Evolutionary conservation across 2,329 filamentous ascomycete genomes (phyloP), one percentile per base, ranked within the genome.

Genomic region (Venturia oleaginea): DNA sequence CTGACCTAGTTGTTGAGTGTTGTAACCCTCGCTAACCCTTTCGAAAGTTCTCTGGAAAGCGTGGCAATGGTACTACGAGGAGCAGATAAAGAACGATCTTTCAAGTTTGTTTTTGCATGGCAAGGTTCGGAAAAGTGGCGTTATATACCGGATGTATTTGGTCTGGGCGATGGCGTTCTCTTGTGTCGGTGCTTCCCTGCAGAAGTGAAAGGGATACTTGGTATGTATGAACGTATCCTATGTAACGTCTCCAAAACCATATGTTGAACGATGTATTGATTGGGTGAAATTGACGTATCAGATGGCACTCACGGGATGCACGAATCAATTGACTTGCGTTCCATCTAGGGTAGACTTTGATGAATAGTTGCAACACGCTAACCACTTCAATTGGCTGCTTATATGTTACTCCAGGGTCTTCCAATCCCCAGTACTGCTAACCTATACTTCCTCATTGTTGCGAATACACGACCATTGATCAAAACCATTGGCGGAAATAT

Each of bases 1-100:
- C 70, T 68, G 40, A 59, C 60, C 13, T 17, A 54, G 24, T 54
- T 46, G 17, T 15, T 19, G 27, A 32, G 10, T 4, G 7, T 15
- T n/a, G 11, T 54, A 48, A 62, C 59, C 67, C 67, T 72, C 71
- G 70, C 78, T 77, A 73, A 79, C 68, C 46, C 59, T 57, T 59
- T 67, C 13, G 57, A 62, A 68, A 92, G 90, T 86, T 91, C 75
- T 83, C 89, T 67, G 94, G 94, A 72, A 99, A 97, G 84, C 89
- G 94, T 76, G 88, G 90, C 68, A 92, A 96, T 74, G 93, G 94
- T 78, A 96, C 94, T 83, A 93, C 91, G 65, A 80, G 84, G 72
- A 85, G 87, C 70, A 71, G 72, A 65, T 75, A 70, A 59, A 27
- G 22, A 15, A 34, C 11, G 51, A 17, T 32, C 51, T 57, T 19